These are phyloP conservation scores for Davidsoniella australis DNA, from an alignment of 2,329 filamentous ascomycete species.

Conservation along the genomic window DNA sequence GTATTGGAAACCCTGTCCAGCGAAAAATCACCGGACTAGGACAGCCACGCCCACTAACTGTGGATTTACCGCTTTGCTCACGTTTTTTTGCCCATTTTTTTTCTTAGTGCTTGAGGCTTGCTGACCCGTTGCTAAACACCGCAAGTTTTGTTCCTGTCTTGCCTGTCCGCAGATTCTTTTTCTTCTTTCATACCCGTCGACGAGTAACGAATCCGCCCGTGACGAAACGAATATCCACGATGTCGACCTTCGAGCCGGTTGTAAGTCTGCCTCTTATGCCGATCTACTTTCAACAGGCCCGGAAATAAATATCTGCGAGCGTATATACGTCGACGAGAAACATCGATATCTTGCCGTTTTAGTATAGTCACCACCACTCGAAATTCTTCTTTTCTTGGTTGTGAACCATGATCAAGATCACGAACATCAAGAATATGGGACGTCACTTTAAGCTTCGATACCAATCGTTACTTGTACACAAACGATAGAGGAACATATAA, in stretches of 20 bases:
- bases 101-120: not conserved
- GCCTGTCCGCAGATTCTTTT: slow-evolving; percentile 17
- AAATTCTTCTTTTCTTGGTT: too few species aligned
- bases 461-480: too few species aligned
- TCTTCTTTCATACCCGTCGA: slow-evolving; percentile 17
- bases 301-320: slow-evolving; percentile 3
- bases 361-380: too few species aligned
- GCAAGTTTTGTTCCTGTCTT: slow-evolving; percentile 12
- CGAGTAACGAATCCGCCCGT: slow-evolving; percentile 17
- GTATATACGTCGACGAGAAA: too few species aligned
- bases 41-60: slow-evolving; percentile 11
- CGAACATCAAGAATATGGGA: too few species aligned
- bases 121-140: slow-evolving; percentile 7
- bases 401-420: too few species aligned
- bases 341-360: too few species aligned
- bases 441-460: too few species aligned
- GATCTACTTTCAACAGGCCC: not conserved
- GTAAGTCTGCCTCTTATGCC: slow-evolving; percentile 32
- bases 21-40: not conserved
- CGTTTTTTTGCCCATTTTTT: slow-evolving; percentile 11
- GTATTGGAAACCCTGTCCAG: not conserved
- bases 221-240: slow-evolving; percentile 30
- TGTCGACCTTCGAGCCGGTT: slow-evolving; percentile 55
- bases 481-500: too few species aligned
- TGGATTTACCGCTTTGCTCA: slow-evolving; percentile 7